Conservation (phyloP, 1,284 basidiomycete species). For the Bothia castanella region DNA sequence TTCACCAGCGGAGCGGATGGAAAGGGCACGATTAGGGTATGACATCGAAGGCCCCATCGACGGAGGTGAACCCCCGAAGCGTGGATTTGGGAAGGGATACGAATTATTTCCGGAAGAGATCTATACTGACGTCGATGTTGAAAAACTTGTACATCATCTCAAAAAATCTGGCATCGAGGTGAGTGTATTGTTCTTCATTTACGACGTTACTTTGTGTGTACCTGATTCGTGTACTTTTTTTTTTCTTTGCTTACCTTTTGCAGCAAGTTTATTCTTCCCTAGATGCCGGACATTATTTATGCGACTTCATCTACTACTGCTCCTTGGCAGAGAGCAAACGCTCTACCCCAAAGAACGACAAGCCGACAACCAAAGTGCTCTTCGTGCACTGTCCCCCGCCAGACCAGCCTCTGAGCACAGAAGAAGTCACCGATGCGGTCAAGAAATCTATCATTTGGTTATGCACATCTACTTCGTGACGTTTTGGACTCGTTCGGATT, state of each 20-base stretch:
- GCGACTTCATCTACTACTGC: conserved; percentile 75
- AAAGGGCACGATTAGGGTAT: conserved; percentile 31
- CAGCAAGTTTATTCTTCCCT: conserved; percentile 68
- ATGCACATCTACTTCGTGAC: conserved; percentile 33
- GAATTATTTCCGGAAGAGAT: conserved; percentile 46
- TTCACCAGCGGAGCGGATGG: conserved; percentile 37
- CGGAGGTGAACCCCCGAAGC: conserved; percentile 36
- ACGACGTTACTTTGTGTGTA: neutral
- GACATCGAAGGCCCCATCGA: conserved; percentile 25
- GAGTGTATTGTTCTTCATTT: conserved; percentile 18
- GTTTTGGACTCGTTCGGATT: neutral
- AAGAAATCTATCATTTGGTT: conserved; percentile 58
- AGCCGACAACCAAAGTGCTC: conserved; percentile 56
- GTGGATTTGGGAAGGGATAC: conserved; percentile 52
- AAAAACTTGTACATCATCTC: conserved; percentile 52
- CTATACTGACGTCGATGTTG: conserved; percentile 45
- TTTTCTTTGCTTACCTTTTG: neutral
- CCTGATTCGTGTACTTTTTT: conserved; percentile 5
- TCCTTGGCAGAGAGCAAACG: conserved; percentile 69
- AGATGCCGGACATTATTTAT: conserved; percentile 75
- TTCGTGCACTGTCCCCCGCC: conserved; percentile 71
- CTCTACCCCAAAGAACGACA: conserved; percentile 50
- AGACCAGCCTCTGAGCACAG: conserved; percentile 55
- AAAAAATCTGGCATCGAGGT: conserved; percentile 59
- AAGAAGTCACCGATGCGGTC: conserved; percentile 64